Base-by-base conservation (phyloP, 495 filamentous ascomycete species). In the Sabuloglossum arenarium region DNA sequence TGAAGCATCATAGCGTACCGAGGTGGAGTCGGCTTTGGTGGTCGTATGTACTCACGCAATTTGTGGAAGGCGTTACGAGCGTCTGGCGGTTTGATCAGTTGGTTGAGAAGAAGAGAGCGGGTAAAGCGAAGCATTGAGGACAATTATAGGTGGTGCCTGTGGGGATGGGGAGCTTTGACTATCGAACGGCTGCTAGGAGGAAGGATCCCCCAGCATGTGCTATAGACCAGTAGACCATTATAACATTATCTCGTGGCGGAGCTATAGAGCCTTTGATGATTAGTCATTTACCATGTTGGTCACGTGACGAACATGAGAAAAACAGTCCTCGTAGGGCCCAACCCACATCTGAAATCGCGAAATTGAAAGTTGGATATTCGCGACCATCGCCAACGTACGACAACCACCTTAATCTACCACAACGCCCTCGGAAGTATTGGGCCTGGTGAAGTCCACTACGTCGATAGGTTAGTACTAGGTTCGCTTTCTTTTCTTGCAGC, bases 61-160 rank as follows among this genome's bases (percentile, higher is more conserved):
- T 81, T 51, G 61, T 84, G 11, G 84, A 87, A 61, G 84, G 84
- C 0, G 64, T 70, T 52, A 70, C 66, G 14, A 63, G 70, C 42
- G 75, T 76, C 56, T 42, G 64, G 61, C 72, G 82, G 55, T 78
- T 85, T 63, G 71, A 76, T 63, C 60, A 61, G 32, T 62, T 76
- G 43, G 78, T 83, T 8, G 54, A 61, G 57, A 53, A 47, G 56
- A 70, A 68, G 66, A 70, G 70, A 67, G 67, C 68, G 63, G 65
- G 70, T 65, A 69, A 64, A 57, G 70, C 70, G 58, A 66, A 65
- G 46, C 71, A 75, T 59, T 75, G 27, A 58, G n/a, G 32, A n/a
- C n/a, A 37, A 31, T 25, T 2, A 19, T 43, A 12, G 53, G 39
- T 21, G 31, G 1, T n/a, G 1, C 4, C 16, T 43, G 31, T n/a